Base-by-base conservation (phyloP, 2,329 filamentous ascomycete genomes). In the Raffaelea albimanens region DNA sequence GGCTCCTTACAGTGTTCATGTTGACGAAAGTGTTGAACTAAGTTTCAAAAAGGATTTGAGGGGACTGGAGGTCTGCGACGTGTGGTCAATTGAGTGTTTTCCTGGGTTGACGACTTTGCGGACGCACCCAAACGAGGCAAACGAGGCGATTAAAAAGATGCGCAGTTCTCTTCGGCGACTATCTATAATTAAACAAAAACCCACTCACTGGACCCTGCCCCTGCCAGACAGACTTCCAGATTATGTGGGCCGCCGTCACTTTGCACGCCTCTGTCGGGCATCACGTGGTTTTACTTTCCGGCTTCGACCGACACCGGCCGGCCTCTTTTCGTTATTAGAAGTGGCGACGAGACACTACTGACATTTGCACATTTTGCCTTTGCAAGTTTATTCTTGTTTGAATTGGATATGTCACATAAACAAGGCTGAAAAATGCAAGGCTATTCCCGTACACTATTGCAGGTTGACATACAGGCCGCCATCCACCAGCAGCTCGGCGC, bases 391-490 rank as follows among this genome's bases (percentile, higher is more conserved):
- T 25, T n/a, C 3, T 43, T 25, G 8, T 43, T 43, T 43, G 34
- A 16, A 16, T 25, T 43, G 25, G 4, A 21, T 25, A 13, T 43
- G 10, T 43, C 18, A 38, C 5, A 10, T 38, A n/a, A 38, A 38
- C 5, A 16, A 38, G 13, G 14, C 34, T n/a, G 34, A 38, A 7
- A 38, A 7, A 38, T 16, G n/a, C 34, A 38, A 10, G 34, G 13
- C 20, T n/a, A 8, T 19, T 5, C 3, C 18, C 14, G 25, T 14
- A 21, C 9, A 16, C 33, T 47, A 57, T 57, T 85, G 82, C 53
- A 87, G 64, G 62, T 87, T 85, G 5, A 87, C 83, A 67, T 83
- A 88, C 49, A 85, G 62, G 0, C 83, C 84, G 10, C 84, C 85
- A 64, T 88, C 85, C 10, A 87, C 84, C 38, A 88, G 62, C 47